These are phyloP conservation scores for Diutina mesorugosa DNA, from an alignment of 1,139 yeast genomes.

Conservation along the genomic window DNA sequence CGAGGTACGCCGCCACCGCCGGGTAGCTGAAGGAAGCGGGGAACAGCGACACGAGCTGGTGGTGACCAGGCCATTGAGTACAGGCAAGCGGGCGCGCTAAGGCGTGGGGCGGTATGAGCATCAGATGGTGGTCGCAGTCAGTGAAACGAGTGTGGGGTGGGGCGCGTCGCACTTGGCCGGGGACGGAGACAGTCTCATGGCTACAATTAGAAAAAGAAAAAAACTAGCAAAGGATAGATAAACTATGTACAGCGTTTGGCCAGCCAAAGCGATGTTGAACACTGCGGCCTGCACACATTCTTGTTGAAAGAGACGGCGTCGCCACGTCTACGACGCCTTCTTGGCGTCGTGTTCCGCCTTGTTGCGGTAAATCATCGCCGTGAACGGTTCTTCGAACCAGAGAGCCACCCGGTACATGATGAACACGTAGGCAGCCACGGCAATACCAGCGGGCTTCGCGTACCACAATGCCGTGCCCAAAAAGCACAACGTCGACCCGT, in stretches of 20 bases:
- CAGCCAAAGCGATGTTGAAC: neutral
- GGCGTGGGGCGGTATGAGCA: neutral
- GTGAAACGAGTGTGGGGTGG: neutral
- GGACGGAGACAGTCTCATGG: too few relatives aligned
- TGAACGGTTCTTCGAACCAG: conserved; percentile 89
- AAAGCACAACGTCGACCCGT: conserved; percentile 82
- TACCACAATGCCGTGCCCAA: conserved; percentile 82
- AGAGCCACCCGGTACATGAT: conserved; percentile 77
- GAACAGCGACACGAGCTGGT: neutral
- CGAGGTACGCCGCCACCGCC: neutral
- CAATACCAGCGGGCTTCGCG: conserved; percentile 82
- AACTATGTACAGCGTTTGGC: neutral
- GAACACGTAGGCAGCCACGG: conserved; percentile 59
- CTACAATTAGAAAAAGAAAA: too few relatives aligned
- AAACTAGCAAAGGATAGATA: too few relatives aligned
- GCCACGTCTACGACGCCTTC: neutral
- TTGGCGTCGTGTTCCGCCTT: neutral
- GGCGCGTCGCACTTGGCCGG: neutral
- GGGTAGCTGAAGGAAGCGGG: neutral
- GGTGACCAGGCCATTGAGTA: neutral
- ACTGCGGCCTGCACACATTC: neutral
- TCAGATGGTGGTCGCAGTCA: neutral
- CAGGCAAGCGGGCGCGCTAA: neutral
- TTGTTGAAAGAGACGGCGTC: neutral
- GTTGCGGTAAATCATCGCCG: conserved; percentile 63